Evolutionary conservation across 2,329 filamentous ascomycete species (phyloP), one percentile per base, ranked within the genome.

Genomic region (Curvularia lunata): DNA sequence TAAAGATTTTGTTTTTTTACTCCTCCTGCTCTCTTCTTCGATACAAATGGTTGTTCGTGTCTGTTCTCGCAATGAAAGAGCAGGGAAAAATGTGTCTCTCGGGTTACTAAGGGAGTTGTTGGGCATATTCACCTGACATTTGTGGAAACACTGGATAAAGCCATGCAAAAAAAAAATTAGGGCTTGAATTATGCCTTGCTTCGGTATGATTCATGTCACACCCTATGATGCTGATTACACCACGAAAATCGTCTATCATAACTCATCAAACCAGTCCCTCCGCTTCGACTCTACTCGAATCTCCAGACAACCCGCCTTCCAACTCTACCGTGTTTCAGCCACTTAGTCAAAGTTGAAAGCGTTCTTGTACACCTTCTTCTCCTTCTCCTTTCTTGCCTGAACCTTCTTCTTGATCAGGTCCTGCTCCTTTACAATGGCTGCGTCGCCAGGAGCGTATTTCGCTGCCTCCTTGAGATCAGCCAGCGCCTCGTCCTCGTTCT

Each of bases 331-430:
- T 37, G 16, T 5, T 23, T 28, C 34, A 40, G 2, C 7, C 9
- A 13, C 25, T 28, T 48, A 56, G 5, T 56, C 52, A 55, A 77
- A 76, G 61, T 76, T 70, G 75, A 98, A 98, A 79, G 96, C 95
- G 81, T 96, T 98, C 81, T 90, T 91, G 76, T 94, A 96, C 5
- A 89, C 90, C 68, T 91, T 91, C 85, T 93, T 96, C 83, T 97
- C 91, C 86, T 93, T 96, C 75, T 90, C 90, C 61, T 87, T 84
- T 61, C 89, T 85, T 56, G 89, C 90, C 10, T 86, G 84, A 25
- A 90, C 85, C 69, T 84, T 86, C 81, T 89, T 89, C 85, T 93
- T 96, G 51, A 95, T 87, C n/a, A 83, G 79, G 18, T 85, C 84
- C 53, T 96, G 83, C 80, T 97, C 92, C 69, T 86, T 89, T 59